phyloP scores from a whole-genome alignment of 331 rosid genomes.

The Spiraea crenata region DNA sequence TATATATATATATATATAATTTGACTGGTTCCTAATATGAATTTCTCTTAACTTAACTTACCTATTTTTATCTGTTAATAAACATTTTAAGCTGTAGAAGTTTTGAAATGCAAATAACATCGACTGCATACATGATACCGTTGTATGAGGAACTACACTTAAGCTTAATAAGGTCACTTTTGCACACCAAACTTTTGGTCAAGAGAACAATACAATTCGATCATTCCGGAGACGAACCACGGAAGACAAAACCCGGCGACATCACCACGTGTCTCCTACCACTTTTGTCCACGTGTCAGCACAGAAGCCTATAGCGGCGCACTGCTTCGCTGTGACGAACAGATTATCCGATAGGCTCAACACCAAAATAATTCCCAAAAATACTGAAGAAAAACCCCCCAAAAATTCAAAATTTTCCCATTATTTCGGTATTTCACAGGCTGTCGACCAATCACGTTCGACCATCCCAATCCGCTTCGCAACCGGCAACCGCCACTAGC shows the following conservation, averaged over 20 bases:
- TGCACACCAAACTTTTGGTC: too few species aligned
- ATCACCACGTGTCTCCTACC: slow-evolving; percentile 36
- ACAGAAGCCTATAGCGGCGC: neutral
- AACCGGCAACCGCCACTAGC: slow-evolving; percentile 62
- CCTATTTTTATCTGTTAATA: too few species aligned
- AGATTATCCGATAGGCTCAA: neutral
- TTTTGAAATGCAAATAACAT: too few species aligned
- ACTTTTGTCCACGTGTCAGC: slow-evolving; percentile 48
- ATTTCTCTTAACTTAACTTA: too few species aligned
- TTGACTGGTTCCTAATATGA: too few species aligned
- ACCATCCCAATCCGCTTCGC: slow-evolving; percentile 3
- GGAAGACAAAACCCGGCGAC: slow-evolving; percentile 21
- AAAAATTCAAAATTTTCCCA: neutral
- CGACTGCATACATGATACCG: too few species aligned
- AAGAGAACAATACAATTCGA: slow-evolving; percentile 12
- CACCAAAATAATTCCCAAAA: neutral
- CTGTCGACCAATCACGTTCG: slow-evolving; percentile 46
- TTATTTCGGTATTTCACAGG: slow-evolving; percentile 32
- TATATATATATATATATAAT: too few species aligned
- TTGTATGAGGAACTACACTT: too few species aligned
- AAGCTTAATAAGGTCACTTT: too few species aligned
- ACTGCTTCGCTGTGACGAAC: slow-evolving; percentile 38
- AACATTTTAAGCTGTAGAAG: too few species aligned
- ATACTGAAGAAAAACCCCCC: neutral
- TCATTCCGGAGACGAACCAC: slow-evolving; percentile 38